Evolutionary conservation across 1,139 yeast species (phyloP).

Genomic region (Tardiomyces depauwii): DNA sequence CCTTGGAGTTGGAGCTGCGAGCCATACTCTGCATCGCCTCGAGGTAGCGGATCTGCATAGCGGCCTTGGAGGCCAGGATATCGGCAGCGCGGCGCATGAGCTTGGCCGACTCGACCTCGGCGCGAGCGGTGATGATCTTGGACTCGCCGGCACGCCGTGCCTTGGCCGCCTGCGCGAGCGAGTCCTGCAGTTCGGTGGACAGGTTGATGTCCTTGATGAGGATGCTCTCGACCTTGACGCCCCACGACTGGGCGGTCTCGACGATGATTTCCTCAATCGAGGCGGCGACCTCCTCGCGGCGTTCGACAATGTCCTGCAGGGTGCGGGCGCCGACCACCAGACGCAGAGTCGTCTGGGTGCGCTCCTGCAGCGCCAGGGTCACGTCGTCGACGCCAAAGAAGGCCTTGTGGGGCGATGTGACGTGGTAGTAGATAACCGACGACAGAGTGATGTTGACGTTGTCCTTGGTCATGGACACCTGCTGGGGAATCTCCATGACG

Average conservation of each 20-base stretch:
- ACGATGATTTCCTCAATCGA: slow-evolving; percentile 52
- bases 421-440: slow-evolving; percentile 58
- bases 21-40: slow-evolving; percentile 79
- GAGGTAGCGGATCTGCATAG: slow-evolving; percentile 69
- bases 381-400: slow-evolving; percentile 47
- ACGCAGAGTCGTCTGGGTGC: slow-evolving; percentile 66
- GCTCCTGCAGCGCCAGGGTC: slow-evolving; percentile 49
- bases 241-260: slow-evolving; percentile 61
- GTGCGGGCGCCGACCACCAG: slow-evolving; percentile 61
- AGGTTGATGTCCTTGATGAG: slow-evolving; percentile 57
- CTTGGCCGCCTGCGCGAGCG: slow-evolving; percentile 67
- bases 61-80: slow-evolving; percentile 62
- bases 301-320: slow-evolving; percentile 65
- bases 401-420: slow-evolving; percentile 61
- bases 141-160: slow-evolving; percentile 70
- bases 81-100: slow-evolving; percentile 75
- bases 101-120: slow-evolving; percentile 68
- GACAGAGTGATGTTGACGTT: slow-evolving; percentile 53
- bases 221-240: slow-evolving; percentile 58
- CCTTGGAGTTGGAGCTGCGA: slow-evolving; percentile 47
- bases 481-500: slow-evolving; percentile 57
- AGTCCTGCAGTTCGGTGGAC: slow-evolving; percentile 46
- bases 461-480: slow-evolving; percentile 59
- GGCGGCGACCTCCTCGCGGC: slow-evolving; percentile 62
- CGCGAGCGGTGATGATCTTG: slow-evolving; percentile 64